Evolutionary conservation across 2,329 filamentous ascomycete genomes (phyloP).

Genomic region (Trichoderma simmonsii): DNA sequence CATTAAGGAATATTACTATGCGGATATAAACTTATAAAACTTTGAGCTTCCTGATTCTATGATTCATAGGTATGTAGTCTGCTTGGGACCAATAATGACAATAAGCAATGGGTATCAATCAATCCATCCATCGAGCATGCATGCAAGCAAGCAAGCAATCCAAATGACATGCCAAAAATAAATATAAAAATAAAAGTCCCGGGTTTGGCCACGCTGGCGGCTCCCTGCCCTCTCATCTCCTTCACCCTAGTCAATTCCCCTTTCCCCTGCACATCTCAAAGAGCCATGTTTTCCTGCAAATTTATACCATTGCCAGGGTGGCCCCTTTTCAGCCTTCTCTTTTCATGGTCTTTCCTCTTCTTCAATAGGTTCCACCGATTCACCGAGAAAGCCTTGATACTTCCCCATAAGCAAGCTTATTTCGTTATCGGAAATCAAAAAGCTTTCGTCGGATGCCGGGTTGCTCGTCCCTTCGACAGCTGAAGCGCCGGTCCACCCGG

Average conservation of each 20-base stretch:
- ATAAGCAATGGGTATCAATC: conserved; percentile 22
- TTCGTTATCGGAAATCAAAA: conserved; percentile 33
- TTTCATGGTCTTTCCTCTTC: conserved; percentile 35
- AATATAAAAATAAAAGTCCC: not conserved
- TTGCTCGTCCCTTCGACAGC: conserved; percentile 21
- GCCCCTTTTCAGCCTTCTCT: conserved; percentile 13
- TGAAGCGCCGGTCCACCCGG: conserved; percentile 28
- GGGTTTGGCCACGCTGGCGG: not conserved
- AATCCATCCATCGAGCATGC: conserved; percentile 5
- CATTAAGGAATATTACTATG: not conserved
- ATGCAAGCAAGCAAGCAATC: conserved; percentile 12
- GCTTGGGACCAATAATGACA: not conserved
- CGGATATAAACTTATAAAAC: not conserved
- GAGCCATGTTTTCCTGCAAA: not conserved
- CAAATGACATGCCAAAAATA: conserved; percentile 19
- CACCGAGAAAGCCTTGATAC: conserved; percentile 34
- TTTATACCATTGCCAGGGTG: not conserved
- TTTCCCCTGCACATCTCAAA: not conserved
- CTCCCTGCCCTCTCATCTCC: conserved; percentile 5
- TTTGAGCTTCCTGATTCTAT: not conserved
- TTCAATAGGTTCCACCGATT: conserved; percentile 36
- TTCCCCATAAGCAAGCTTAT: conserved; percentile 36
- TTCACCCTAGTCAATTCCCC: not conserved
- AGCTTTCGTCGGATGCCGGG: conserved; percentile 30
- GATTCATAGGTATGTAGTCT: not conserved